Conservation (phyloP, 208 protist genomes). For the Trypanosoma vivax region DNA sequence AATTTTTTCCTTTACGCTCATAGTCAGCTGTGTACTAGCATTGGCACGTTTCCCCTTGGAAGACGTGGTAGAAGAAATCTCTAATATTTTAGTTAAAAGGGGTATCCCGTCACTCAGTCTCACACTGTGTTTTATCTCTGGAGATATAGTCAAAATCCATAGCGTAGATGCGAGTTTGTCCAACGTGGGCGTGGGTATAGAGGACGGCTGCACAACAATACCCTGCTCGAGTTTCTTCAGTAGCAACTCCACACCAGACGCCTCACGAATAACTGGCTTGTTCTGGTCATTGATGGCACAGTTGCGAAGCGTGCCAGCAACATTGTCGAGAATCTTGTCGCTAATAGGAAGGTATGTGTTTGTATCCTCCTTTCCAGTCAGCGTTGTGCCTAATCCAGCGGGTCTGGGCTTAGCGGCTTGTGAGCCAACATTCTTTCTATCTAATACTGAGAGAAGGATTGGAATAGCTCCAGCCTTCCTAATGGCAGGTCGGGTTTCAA, state of each 20-base stretch:
- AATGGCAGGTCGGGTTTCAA: slow-evolving; percentile 76
- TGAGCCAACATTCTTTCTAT: no score
- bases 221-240: slow-evolving; percentile 54
- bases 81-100: slow-evolving; percentile 53
- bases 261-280: slow-evolving; percentile 80
- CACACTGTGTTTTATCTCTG: slow-evolving; percentile 86
- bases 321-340: slow-evolving; percentile 88
- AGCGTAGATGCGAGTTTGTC: slow-evolving; percentile 88
- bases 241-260: slow-evolving; percentile 77
- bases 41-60: slow-evolving; percentile 14
- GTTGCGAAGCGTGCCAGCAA: slow-evolving; percentile 85
- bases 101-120: slow-evolving; percentile 69
- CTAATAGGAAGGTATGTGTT: slow-evolving; percentile 18
- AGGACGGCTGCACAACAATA: slow-evolving; percentile 18
- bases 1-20: slow-evolving; percentile 79
- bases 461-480: slow-evolving; percentile 80
- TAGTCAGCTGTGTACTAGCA: slow-evolving; percentile 25
- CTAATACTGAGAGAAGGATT: slow-evolving; percentile 66
- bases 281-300: slow-evolving; percentile 92
- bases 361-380: slow-evolving; percentile 12
- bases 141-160: slow-evolving; percentile 87
- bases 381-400: no score
- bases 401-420: no score
- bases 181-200: slow-evolving; percentile 45
- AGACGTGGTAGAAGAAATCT: slow-evolving; percentile 44